Evolutionary conservation across 768 basidiomycete species (phyloP).

Genomic region (Russula sp.): DNA sequence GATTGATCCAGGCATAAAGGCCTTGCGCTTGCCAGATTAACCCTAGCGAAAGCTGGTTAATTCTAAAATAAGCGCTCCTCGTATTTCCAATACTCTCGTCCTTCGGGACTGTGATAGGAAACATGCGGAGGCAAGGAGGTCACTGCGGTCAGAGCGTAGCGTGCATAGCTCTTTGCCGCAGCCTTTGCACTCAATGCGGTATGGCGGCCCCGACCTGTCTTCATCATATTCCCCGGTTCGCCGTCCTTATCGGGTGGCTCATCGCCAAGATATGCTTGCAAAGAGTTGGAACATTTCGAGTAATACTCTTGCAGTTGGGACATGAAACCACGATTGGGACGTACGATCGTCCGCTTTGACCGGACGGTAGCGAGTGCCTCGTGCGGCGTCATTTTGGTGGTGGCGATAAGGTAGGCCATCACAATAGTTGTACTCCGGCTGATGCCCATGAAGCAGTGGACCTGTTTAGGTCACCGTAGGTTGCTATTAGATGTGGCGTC

Average conservation of each 20-base stretch:
- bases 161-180: background rate
- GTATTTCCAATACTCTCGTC: slow-evolving; percentile 7
- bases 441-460: slow-evolving; percentile 75
- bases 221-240: background rate
- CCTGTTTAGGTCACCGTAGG: slow-evolving; percentile 41
- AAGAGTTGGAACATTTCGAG: slow-evolving; percentile 10
- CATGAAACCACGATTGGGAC: slow-evolving; percentile 38
- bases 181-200: background rate
- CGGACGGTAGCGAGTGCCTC: slow-evolving; percentile 33
- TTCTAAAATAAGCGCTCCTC: slow-evolving; percentile 6
- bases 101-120: background rate
- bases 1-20: background rate
- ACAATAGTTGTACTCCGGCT: slow-evolving; percentile 75
- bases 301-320: slow-evolving; percentile 35
- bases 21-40: background rate
- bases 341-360: slow-evolving; percentile 32
- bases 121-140: background rate
- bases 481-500: background rate
- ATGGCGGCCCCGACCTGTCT: background rate
- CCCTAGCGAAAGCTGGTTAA: background rate
- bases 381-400: slow-evolving; percentile 32
- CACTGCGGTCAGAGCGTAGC: background rate
- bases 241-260: background rate
- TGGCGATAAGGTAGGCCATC: slow-evolving; percentile 55
- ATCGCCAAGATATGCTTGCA: background rate